These are phyloP conservation scores for Candida manassasensis DNA, from an alignment of 805 yeast species.

Conservation along the genomic window DNA sequence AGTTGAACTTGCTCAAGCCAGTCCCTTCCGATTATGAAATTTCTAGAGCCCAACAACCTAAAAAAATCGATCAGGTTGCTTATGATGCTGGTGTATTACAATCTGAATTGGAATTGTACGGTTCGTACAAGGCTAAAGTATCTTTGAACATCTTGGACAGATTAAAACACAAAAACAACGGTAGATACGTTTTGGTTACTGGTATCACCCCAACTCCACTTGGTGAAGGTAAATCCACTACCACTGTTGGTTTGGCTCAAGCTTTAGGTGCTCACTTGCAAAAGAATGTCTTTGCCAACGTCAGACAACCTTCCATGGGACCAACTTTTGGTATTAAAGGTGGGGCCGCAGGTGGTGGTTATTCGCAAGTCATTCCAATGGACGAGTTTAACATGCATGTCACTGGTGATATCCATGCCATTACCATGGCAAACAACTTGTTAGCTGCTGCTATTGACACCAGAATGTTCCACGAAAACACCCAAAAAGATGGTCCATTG, in stretches of 20 bases:
- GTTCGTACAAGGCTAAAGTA: conserved; percentile 87
- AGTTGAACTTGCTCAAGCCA: conserved; percentile 48
- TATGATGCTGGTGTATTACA: conserved; percentile 74
- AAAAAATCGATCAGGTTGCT: conserved; percentile 71
- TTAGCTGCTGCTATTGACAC: conserved; percentile 96
- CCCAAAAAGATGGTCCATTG: conserved; percentile 73
- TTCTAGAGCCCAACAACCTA: conserved; percentile 85
- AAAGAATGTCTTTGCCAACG: conserved; percentile 84
- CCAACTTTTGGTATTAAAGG: conserved; percentile 99
- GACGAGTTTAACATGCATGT: conserved; percentile 97
- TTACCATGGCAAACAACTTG: conserved; percentile 87
- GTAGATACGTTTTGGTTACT: conserved; percentile 86
- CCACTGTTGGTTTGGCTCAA: conserved; percentile 95
- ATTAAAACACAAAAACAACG: conserved; percentile 59
- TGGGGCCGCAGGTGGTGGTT: conserved; percentile 99
- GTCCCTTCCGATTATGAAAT: conserved; percentile 91
- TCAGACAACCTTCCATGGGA: conserved; percentile 98
- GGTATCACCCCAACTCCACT: conserved; percentile 98
- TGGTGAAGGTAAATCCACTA: conserved; percentile 97
- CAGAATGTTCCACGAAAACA: conserved; percentile 89
- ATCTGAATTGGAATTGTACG: conserved; percentile 81
- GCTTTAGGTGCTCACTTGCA: conserved; percentile 89
- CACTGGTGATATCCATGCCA: conserved; percentile 97
- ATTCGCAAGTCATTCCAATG: conserved; percentile 97
- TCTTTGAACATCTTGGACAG: conserved; percentile 60